Conservation (phyloP, 495 filamentous ascomycete genomes). For the Glonium stellatum region DNA sequence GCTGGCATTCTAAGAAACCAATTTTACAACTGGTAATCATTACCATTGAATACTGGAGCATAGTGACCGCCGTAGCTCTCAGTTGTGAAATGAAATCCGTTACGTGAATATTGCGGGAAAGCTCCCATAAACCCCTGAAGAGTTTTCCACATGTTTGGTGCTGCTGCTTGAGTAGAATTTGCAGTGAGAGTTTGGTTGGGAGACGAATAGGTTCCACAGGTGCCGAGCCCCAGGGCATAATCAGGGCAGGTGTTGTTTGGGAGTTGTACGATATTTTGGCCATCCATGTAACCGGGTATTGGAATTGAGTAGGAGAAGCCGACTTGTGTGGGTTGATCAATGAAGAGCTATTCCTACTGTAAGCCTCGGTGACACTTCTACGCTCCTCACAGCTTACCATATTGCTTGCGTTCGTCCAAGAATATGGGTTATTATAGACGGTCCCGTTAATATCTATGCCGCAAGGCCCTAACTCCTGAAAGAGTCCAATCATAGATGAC, state of each 20-base stretch:
- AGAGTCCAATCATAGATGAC: slow-evolving; percentile 37
- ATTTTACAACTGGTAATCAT: slow-evolving; percentile 36
- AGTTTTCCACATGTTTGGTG: slow-evolving; percentile 62
- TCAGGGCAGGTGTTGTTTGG: slow-evolving; percentile 52
- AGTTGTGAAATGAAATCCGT: slow-evolving; percentile 39
- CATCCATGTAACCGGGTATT: slow-evolving; percentile 43
- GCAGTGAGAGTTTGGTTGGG: slow-evolving; percentile 47
- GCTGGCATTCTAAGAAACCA: background rate
- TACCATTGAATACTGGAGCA: slow-evolving; percentile 48
- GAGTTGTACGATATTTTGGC: slow-evolving; percentile 37
- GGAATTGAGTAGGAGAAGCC: slow-evolving; percentile 45
- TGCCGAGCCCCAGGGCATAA: slow-evolving; percentile 39
- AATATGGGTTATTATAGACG: slow-evolving; percentile 52
- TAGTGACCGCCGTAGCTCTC: slow-evolving; percentile 47
- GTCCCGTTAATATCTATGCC: slow-evolving; percentile 37
- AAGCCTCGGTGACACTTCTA: slow-evolving; percentile 30
- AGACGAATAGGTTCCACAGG: slow-evolving; percentile 60
- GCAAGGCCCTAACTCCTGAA: slow-evolving; percentile 40
- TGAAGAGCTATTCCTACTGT: slow-evolving; percentile 39
- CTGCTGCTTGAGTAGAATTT: slow-evolving; percentile 62
- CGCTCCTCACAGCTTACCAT: slow-evolving; percentile 1
- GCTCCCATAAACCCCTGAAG: slow-evolving; percentile 57
- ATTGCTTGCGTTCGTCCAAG: slow-evolving; percentile 42
- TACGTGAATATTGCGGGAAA: slow-evolving; percentile 56
- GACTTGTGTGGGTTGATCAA: slow-evolving; percentile 39